phyloP scores from a whole-genome alignment of 1,284 basidiomycete genomes.

The Moniliophthora roreri region DNA sequence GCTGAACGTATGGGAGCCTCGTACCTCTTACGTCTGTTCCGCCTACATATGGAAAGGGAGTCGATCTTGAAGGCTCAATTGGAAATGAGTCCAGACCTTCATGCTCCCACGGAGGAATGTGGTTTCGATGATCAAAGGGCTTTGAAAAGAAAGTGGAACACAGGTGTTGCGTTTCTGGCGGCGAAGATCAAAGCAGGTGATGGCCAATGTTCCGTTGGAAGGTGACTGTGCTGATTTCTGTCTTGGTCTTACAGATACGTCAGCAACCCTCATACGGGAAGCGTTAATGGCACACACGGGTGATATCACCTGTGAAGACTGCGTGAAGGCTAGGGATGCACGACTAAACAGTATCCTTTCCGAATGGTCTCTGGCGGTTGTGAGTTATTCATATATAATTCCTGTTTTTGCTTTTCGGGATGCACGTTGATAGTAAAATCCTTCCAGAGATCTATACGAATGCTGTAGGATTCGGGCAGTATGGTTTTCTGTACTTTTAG shows the following conservation, averaged over 20 bases:
- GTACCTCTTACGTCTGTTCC: not conserved
- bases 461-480: too few relatives aligned
- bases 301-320: not conserved
- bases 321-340: not conserved
- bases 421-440: too few relatives aligned
- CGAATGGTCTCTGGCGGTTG: not conserved
- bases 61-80: not conserved
- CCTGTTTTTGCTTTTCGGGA: too few relatives aligned
- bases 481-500: too few relatives aligned
- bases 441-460: too few relatives aligned
- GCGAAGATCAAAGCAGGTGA: not conserved
- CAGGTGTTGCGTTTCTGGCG: not conserved
- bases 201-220: too few relatives aligned
- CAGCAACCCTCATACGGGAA: not conserved
- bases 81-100: not conserved
- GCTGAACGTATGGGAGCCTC: constrained; percentile 39
- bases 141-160: not conserved
- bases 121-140: not conserved
- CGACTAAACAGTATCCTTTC: not conserved
- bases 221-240: too few relatives aligned
- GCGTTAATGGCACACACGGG: not conserved
- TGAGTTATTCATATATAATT: not conserved
- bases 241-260: not conserved
- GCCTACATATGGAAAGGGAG: not conserved
- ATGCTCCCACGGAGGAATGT: too few relatives aligned